Evolutionary conservation across 176 grass and related monocot species (phyloP).

Genomic region (Aegilops tauschii): DNA sequence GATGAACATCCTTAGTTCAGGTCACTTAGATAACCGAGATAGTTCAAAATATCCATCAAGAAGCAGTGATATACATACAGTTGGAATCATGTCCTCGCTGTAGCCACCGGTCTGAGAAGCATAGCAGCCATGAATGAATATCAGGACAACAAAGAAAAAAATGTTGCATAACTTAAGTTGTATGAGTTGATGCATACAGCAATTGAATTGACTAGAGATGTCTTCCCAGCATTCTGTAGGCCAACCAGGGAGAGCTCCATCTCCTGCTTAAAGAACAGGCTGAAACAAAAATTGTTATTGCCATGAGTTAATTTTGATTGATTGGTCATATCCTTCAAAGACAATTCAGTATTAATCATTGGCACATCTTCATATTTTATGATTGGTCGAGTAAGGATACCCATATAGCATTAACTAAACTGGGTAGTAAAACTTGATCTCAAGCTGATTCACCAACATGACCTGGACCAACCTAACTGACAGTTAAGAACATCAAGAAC

Average conservation of each 20-base stretch:
- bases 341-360: not conserved
- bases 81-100: constrained; percentile 99
- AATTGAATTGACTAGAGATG: constrained; percentile 91
- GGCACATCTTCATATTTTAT: not conserved
- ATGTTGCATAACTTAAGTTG: constrained; percentile 17
- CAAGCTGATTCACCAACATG: not conserved
- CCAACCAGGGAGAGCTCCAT: constrained; percentile 97
- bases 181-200: constrained; percentile 54
- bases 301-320: not conserved
- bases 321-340: not conserved
- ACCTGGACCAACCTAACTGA: not conserved
- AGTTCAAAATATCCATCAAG: not conserved
- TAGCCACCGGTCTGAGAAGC: constrained; percentile 89
- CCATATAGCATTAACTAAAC: not conserved
- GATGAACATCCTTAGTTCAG: constrained; percentile 20
- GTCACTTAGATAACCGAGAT: not conserved
- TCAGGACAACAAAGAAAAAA: constrained; percentile 36
- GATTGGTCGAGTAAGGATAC: not conserved
- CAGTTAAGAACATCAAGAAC: not conserved
- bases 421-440: not conserved
- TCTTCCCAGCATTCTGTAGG: constrained; percentile 97
- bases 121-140: constrained; percentile 33
- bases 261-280: constrained; percentile 98
- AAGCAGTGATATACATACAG: constrained; percentile 50
- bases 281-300: constrained; percentile 28